These are phyloP conservation scores for Aureobasidium subglaciale DNA, from an alignment of 2,329 filamentous ascomycete species.

Conservation along the genomic window DNA sequence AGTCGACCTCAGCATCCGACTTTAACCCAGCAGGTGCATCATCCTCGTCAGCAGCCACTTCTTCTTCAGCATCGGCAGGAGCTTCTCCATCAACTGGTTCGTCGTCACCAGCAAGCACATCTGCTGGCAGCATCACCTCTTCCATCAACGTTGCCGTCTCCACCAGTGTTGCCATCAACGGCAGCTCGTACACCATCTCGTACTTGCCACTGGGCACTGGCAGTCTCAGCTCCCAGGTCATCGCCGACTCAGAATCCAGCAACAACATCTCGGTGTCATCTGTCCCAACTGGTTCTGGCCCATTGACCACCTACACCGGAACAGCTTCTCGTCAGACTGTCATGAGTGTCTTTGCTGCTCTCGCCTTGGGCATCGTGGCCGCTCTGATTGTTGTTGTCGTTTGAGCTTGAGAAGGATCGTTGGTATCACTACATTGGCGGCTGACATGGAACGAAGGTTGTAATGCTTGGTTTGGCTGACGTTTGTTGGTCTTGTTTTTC, in stretches of 20 bases:
- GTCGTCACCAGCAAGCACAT: neutral
- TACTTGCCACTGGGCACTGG: conserved; percentile 10
- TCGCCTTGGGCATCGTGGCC: conserved; percentile 2
- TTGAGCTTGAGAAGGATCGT: neutral
- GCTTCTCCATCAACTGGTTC: neutral
- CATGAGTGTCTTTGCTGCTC: conserved; percentile 1
- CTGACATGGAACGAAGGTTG: neutral
- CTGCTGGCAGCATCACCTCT: neutral
- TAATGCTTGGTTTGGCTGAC: conserved; percentile 1
- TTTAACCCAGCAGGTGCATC: neutral
- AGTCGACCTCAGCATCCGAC: conserved; percentile 1
- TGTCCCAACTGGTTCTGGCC: neutral
- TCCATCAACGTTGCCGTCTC: neutral
- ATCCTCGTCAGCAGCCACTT: neutral
- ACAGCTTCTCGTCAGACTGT: conserved; percentile 3
- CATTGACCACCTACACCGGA: conserved; percentile 9
- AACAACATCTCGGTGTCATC: conserved; percentile 13
- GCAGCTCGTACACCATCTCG: conserved; percentile 12
- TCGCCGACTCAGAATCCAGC: conserved; percentile 1
- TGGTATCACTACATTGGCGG: neutral
- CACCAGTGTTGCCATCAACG: conserved; percentile 6
- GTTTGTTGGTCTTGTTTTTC: neutral
- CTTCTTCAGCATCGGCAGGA: neutral
- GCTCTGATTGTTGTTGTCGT: neutral
- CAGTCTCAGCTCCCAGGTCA: conserved; percentile 3